Conservation (phyloP, 2,329 filamentous ascomycete species). For the Aspergillus fumigatiaffinis region DNA sequence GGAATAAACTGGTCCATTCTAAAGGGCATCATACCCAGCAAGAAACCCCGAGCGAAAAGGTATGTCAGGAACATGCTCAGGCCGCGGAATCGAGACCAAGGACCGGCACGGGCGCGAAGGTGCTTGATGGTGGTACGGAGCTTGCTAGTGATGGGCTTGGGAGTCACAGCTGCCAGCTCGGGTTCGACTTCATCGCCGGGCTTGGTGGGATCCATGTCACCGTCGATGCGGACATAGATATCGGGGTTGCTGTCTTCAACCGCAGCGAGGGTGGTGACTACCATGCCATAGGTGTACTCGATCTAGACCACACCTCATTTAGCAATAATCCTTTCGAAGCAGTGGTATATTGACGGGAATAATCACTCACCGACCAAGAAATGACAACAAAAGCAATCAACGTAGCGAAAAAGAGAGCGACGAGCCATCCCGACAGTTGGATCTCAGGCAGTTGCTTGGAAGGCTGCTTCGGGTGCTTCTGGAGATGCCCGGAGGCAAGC, state of each 20-base stretch:
- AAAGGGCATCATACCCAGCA: conserved; percentile 33
- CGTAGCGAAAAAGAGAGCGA: conserved; percentile 27
- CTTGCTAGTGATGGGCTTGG: conserved; percentile 59
- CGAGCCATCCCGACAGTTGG: conserved; percentile 22
- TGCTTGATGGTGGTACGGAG: conserved; percentile 57
- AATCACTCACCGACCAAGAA: conserved; percentile 25
- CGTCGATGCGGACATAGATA: conserved; percentile 50
- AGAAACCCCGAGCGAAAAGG: conserved; percentile 45
- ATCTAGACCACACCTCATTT: conserved; percentile 26
- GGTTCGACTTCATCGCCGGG: conserved; percentile 39
- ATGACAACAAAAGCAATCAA: conserved; percentile 19
- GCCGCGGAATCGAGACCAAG: conserved; percentile 66
- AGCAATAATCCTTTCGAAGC: neutral
- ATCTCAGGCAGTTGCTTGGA: conserved; percentile 17
- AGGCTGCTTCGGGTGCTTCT: conserved; percentile 1
- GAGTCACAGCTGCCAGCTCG: conserved; percentile 44
- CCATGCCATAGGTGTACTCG: conserved; percentile 56
- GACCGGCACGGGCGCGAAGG: conserved; percentile 62
- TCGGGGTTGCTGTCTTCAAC: conserved; percentile 58
- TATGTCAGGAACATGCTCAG: conserved; percentile 50
- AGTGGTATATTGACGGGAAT: neutral
- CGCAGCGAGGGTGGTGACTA: conserved; percentile 61
- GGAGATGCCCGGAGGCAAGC: conserved; percentile 22
- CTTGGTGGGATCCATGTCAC: conserved; percentile 28
- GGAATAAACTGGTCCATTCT: conserved; percentile 37